phyloP scores from a whole-genome alignment of 129 eudicot genomes.

The Saussurea involucrata region DNA sequence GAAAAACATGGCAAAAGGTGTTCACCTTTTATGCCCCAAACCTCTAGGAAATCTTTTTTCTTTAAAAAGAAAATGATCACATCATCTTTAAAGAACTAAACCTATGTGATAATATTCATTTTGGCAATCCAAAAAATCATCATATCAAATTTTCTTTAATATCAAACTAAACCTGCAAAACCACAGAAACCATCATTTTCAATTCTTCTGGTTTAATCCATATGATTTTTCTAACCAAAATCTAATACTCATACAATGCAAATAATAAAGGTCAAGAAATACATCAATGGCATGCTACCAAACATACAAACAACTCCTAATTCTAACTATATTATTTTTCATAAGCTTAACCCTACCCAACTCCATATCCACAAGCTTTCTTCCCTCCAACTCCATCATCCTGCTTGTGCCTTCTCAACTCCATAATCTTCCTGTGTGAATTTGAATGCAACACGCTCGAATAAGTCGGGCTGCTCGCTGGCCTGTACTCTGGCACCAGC shows the following conservation, averaged over 20 bases:
- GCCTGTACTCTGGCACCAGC: constrained; percentile 49
- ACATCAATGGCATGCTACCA: constrained; percentile 11
- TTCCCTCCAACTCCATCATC: constrained; percentile 13
- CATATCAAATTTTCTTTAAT: not conserved
- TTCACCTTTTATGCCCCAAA: not conserved
- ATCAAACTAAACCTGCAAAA: constrained; percentile 11
- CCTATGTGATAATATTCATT: not conserved
- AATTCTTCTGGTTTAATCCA: constrained; percentile 8
- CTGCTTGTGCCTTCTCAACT: constrained; percentile 14
- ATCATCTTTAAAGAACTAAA: not conserved
- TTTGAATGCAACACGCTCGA: constrained; percentile 40
- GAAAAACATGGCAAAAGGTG: not conserved
- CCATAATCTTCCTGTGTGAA: constrained; percentile 40
- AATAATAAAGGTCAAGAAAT: constrained; percentile 7
- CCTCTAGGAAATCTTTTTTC: not conserved
- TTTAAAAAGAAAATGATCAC: not conserved
- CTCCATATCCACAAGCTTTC: constrained; percentile 7
- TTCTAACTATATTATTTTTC: constrained; percentile 7
- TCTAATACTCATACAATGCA: constrained; percentile 15
- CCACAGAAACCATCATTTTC: not conserved
- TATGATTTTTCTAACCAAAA: constrained; percentile 12
- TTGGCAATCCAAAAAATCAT: not conserved
- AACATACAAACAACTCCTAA: constrained; percentile 7
- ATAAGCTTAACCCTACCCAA: not conserved
- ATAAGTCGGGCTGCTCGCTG: constrained; percentile 49